Conservation (phyloP, 164 flowering plant genomes). For the Chimonanthus salicifolius region DNA sequence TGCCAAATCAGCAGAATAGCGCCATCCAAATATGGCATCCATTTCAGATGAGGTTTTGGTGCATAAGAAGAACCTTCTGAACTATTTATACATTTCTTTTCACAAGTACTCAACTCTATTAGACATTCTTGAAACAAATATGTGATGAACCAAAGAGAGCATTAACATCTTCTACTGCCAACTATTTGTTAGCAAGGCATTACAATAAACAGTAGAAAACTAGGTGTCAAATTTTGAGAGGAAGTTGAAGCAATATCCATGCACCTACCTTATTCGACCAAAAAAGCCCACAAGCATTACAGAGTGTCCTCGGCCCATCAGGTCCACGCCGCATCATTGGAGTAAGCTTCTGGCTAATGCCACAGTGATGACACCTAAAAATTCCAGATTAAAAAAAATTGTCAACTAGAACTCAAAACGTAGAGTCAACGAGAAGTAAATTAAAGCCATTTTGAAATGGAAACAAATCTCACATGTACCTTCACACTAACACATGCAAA, state of each 20-base stretch:
- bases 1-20: too few relatives aligned
- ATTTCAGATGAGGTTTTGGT: too few relatives aligned
- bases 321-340: slow-evolving; percentile 12
- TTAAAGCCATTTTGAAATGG: too few relatives aligned
- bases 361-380: slow-evolving; percentile 9
- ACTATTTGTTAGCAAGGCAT: neutral
- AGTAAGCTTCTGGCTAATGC: slow-evolving; percentile 9
- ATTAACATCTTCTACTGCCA: neutral
- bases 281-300: slow-evolving; percentile 8
- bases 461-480: too few relatives aligned
- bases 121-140: too few relatives aligned
- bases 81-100: too few relatives aligned
- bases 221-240: neutral
- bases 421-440: neutral
- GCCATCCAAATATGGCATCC: too few relatives aligned
- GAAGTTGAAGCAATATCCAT: neutral
- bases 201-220: neutral
- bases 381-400: neutral
- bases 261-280: slow-evolving; percentile 8
- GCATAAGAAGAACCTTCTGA: too few relatives aligned
- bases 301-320: slow-evolving; percentile 4
- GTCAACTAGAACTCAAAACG: neutral
- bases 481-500: too few relatives aligned
- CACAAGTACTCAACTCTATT: too few relatives aligned
- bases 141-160: too few relatives aligned